Base-by-base conservation (phyloP, 768 basidiomycete genomes). In the Lactarius akahatsu region DNA sequence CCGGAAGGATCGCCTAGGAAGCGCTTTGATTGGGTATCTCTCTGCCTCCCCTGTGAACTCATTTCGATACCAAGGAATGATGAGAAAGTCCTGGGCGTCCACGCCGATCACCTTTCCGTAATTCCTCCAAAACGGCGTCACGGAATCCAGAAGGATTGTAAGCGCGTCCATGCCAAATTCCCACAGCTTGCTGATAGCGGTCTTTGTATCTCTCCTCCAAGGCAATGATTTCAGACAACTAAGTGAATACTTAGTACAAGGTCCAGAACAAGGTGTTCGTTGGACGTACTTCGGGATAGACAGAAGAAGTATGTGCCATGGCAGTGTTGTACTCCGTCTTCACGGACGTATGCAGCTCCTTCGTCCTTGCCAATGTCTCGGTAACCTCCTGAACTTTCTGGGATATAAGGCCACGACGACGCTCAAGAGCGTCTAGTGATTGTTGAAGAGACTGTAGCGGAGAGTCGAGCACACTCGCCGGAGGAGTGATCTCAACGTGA, bases 51-150 rank as follows among this genome's bases (percentile, higher is more conserved):
- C 91, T 0, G 91, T 91, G 73, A 91, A 92, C 73, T 92, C 91
- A 73, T 92, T 90, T 40, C 91, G 85, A 68, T 92, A 92, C 71
- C 90, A 82, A 8, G 91, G 91, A 65, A 92, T 86, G 70, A 92
- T 89, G 65, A 92, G 84, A 73, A 92, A 92, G 68, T 91, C 89
- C 57, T 87, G 86, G 54, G 90, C 81, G 71, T 92, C 91, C 72
- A 90, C 85, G 38, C 89, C 88, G 60, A 92, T 91, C n/a, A 85
- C 83, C 72, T 89, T 91, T 61, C 91, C 91, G 67, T 92, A 91
- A 40, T 82, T 89, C 68, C 90, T 80, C 91, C 91, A 92, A 72
- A 92, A 84, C 0, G 91, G 91, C 1, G 90, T 85, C 16, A 92
- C 86, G 2, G 85, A 87, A 71, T 91, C 90, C 54, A 92, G 80